phyloP scores from a whole-genome alignment of 176 grass and related monocot species.

The Avena eriantha region DNA sequence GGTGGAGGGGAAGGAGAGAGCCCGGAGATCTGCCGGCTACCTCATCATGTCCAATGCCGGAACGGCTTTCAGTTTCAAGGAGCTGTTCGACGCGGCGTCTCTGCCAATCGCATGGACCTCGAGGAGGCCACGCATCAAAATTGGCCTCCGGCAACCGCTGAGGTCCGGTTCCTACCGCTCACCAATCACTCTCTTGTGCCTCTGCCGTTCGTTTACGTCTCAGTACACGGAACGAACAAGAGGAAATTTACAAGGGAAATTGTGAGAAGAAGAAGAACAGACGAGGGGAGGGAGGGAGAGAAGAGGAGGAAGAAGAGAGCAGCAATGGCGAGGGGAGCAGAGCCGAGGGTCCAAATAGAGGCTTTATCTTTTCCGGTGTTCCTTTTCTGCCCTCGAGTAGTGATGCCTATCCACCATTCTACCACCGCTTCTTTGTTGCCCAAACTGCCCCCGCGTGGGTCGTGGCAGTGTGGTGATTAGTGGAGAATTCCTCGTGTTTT shows the following conservation, averaged over 20 bases:
- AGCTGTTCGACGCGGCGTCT: conserved; percentile 40
- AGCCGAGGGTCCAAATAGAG: conserved; percentile 64
- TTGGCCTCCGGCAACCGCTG: conserved; percentile 46
- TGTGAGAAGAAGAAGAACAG: conserved; percentile 30
- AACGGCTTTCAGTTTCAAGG: conserved; percentile 37
- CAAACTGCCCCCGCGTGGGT: conserved; percentile 40
- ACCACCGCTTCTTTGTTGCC: conserved; percentile 29
- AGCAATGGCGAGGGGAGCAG: conserved; percentile 72
- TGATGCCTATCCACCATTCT: conserved; percentile 35
- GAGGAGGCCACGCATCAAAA: conserved; percentile 58
- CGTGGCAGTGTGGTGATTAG: conserved; percentile 37
- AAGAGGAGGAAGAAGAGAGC: conserved; percentile 41
- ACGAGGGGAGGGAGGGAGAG: background rate
- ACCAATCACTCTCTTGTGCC: conserved; percentile 5
- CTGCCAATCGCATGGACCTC: conserved; percentile 56
- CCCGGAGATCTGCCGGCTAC: conserved; percentile 59
- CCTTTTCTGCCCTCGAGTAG: conserved; percentile 25
- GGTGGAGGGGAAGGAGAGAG: background rate
- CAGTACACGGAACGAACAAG: conserved; percentile 14
- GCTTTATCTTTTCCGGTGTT: conserved; percentile 59
- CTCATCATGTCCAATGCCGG: conserved; percentile 90
- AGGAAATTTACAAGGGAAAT: conserved; percentile 38
- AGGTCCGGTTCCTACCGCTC: conserved; percentile 31
- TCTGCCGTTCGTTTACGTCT: conserved; percentile 12
- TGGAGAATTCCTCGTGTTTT: background rate